These are phyloP conservation scores for Colletotrichum brevisporum DNA, from an alignment of 2,329 filamentous ascomycete genomes.

Conservation along the genomic window DNA sequence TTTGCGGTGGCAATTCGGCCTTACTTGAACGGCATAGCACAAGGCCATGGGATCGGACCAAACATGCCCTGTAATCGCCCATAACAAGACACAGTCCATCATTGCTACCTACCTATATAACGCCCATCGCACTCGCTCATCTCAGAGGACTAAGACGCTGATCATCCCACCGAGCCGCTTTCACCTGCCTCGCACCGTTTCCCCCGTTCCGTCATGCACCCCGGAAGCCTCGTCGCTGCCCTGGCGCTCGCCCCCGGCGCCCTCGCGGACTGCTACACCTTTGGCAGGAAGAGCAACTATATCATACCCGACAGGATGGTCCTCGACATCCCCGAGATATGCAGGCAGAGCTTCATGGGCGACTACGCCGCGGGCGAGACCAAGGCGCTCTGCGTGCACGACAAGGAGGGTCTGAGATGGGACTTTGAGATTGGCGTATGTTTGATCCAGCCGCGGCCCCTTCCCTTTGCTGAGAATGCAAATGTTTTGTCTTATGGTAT, in stretches of 20 bases:
- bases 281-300: neutral
- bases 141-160: neutral
- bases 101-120: no score
- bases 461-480: no score
- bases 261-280: slow-evolving; percentile 1
- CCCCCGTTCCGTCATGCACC: neutral
- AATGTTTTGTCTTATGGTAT: no score
- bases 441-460: neutral
- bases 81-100: no score
- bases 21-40: no score
- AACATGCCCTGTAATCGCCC: no score
- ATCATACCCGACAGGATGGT: neutral
- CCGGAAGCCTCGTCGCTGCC: neutral
- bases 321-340: neutral
- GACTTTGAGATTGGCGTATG: neutral
- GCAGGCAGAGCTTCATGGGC: neutral
- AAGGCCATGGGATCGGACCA: no score
- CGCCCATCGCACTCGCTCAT: no score
- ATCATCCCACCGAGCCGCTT: neutral
- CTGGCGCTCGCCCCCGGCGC: neutral
- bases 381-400: neutral
- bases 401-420: neutral
- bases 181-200: no score
- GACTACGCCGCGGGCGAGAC: neutral
- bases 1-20: no score